Conservation (phyloP, 2,329 filamentous ascomycete genomes). For the Exserohilum turcica region DNA sequence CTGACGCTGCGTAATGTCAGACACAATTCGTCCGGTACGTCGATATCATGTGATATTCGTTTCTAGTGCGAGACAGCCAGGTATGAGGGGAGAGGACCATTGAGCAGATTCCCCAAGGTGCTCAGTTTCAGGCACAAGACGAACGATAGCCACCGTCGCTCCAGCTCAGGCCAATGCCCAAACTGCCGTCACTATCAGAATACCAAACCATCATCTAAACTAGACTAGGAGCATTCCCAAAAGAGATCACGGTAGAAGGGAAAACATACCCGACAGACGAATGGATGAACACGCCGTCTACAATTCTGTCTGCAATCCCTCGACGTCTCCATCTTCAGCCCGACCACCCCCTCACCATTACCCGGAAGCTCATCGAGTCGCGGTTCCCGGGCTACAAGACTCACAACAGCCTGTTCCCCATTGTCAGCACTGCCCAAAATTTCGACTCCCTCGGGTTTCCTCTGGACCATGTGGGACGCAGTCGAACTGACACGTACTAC, state of each 20-base stretch:
- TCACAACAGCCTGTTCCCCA: constrained; percentile 78
- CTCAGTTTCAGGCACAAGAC: neutral
- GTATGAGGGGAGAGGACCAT: neutral
- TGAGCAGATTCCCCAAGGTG: neutral
- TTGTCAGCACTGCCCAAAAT: constrained; percentile 85
- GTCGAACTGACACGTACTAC: constrained; percentile 92
- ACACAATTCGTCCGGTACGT: constrained; percentile 43
- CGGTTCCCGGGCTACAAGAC: constrained; percentile 79
- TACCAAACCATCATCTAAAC: constrained; percentile 13
- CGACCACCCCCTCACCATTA: constrained; percentile 89
- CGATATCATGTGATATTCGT: constrained; percentile 36
- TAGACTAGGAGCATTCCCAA: constrained; percentile 23
- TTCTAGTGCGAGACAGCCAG: neutral
- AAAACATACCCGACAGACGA: constrained; percentile 69
- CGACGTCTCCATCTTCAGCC: constrained; percentile 86
- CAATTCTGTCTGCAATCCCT: constrained; percentile 74
- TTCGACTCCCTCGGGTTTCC: constrained; percentile 98
- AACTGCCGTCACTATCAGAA: neutral
- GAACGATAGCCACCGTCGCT: neutral
- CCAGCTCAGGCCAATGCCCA: neutral
- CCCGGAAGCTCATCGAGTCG: constrained; percentile 88
- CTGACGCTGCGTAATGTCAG: constrained; percentile 26
- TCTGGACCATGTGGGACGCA: constrained; percentile 82
- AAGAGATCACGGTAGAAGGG: constrained; percentile 63
- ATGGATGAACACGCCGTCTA: constrained; percentile 83